A percentile compares a stretch with the other conserved stretches of the same genome.
These are phyloP conservation scores for Ophiostoma quercus DNA, from an alignment of 2,329 filamentous ascomycete genomes.

Conservation along the genomic window DNA sequence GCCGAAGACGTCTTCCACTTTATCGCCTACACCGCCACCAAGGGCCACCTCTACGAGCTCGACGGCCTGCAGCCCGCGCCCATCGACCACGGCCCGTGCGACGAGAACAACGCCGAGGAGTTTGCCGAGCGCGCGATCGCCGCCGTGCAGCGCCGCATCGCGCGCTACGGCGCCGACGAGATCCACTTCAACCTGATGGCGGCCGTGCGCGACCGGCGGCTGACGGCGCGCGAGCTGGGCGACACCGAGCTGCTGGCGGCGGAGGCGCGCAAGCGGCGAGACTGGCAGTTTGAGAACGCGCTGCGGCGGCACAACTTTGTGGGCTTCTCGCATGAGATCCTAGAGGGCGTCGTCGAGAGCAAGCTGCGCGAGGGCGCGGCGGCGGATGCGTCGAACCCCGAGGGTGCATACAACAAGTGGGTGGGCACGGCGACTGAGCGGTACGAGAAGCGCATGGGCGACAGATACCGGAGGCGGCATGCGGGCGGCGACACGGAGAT, in stretches of 20 bases:
- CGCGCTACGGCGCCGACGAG: slow-evolving; percentile 77
- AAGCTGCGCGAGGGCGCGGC: slow-evolving; percentile 61
- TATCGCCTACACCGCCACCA: slow-evolving; percentile 83
- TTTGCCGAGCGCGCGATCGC: slow-evolving; percentile 78
- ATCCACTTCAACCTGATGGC: slow-evolving; percentile 95
- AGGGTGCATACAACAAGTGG: slow-evolving; percentile 62
- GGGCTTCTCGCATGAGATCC: slow-evolving; percentile 82
- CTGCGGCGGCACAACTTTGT: slow-evolving; percentile 92
- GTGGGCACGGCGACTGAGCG: slow-evolving; percentile 51
- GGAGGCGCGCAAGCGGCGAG: slow-evolving; percentile 76
- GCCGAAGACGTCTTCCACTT: slow-evolving; percentile 96
- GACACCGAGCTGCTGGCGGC: slow-evolving; percentile 71
- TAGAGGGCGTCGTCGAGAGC: slow-evolving; percentile 74
- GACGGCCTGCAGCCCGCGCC: slow-evolving; percentile 91
- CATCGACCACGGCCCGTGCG: slow-evolving; percentile 78
- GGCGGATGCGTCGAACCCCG: slow-evolving; percentile 31
- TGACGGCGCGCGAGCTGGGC: slow-evolving; percentile 72
- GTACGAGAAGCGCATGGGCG: slow-evolving; percentile 34
- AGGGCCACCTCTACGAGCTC: slow-evolving; percentile 81
- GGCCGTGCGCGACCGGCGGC: slow-evolving; percentile 77
- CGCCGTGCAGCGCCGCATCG: slow-evolving; percentile 80
- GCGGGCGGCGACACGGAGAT: slow-evolving; percentile 27
- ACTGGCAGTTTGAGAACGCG: slow-evolving; percentile 94
- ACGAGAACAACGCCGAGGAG: slow-evolving; percentile 30
- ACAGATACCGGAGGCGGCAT: slow-evolving; percentile 31